Conservation (phyloP, 495 filamentous ascomycete species). For the Penicillium coffeae region DNA sequence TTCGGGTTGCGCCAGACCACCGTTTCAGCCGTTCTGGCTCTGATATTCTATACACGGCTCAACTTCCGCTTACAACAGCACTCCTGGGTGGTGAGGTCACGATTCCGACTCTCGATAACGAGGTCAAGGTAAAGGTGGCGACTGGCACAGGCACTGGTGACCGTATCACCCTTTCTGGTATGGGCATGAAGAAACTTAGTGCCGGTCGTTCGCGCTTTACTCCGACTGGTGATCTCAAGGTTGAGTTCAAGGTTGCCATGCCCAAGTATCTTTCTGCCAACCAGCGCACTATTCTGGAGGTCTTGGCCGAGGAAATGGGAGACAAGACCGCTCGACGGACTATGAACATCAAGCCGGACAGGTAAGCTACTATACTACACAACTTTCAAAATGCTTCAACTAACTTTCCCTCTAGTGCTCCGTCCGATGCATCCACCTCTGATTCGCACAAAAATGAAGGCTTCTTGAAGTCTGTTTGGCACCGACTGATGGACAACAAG, state of each 20-base stretch:
- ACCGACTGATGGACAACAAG: conserved; percentile 78
- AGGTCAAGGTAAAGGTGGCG: conserved; percentile 81
- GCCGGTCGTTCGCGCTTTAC: conserved; percentile 45
- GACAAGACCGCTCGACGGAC: conserved; percentile 88
- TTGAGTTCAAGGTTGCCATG: conserved; percentile 94
- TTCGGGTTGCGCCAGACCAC: conserved; percentile 76
- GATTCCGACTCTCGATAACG: conserved; percentile 84
- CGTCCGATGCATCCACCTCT: conserved; percentile 10
- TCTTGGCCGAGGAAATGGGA: conserved; percentile 90
- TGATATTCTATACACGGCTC: conserved; percentile 88
- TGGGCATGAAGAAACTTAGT: conserved; percentile 82
- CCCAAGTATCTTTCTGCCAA: conserved; percentile 87
- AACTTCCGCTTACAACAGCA: conserved; percentile 88
- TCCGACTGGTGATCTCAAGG: conserved; percentile 72
- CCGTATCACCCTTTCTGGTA: conserved; percentile 75
- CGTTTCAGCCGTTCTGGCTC: conserved; percentile 82
- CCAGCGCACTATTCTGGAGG: conserved; percentile 87
- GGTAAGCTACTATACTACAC: conserved; percentile 29
- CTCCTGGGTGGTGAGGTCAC: conserved; percentile 84
- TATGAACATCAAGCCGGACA: conserved; percentile 65
- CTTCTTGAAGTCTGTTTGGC: conserved; percentile 86
- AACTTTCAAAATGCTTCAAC: conserved; percentile 1
- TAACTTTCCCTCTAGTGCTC: neutral
- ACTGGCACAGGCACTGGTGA: conserved; percentile 93
- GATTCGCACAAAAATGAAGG: conserved; percentile 69